Base-by-base conservation (phyloP, 495 filamentous ascomycete genomes). In the Penicillium bovifimosum region DNA sequence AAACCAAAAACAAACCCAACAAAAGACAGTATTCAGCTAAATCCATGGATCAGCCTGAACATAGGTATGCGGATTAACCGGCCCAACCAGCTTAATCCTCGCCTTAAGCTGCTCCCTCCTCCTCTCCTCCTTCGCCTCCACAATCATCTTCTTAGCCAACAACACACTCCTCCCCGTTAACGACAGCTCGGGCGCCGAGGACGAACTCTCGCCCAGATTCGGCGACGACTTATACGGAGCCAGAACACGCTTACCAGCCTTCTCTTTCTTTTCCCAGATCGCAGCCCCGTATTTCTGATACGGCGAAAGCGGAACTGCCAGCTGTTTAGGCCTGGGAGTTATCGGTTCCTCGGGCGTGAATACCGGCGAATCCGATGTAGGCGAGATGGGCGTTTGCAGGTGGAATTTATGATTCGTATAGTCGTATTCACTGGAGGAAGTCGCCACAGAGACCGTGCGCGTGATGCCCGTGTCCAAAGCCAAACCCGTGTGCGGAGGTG, bases 11-110 rank as follows among this genome's bases (percentile, higher is more conserved):
- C 24, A 39, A 24, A 13, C 10, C n/a, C n/a, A n/a, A n/a, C n/a
- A n/a, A n/a, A n/a, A n/a, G n/a, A n/a, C n/a, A n/a, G n/a, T n/a
- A n/a, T n/a, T n/a, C n/a, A 14, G 14, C 16, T 66, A 75, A 34
- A 73, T 42, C 72, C 72, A 75, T 6, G 65, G 67, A 59, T 72
- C 68, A 16, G 52, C 33, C 34, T 54, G 55, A 17, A 38, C 53
- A 59, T 65, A 66, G 17, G 60, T 62, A 56, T 72, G 66, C 1
- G 69, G 64, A 31, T 73, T 72, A 3, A 71, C 64, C 11, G 71
- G 63, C 11, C 72, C 70, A 45, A 79, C 56, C 5, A 77, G 40
- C 36, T 68, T 69, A 39, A 80, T 78, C 47, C 70, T 68, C 11
- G 66, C 63, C 62, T 76, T 79, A 52, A 77, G 28, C 35, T 64